Conservation (phyloP, 257 asterid genomes). For the Linderniella brevidens region DNA sequence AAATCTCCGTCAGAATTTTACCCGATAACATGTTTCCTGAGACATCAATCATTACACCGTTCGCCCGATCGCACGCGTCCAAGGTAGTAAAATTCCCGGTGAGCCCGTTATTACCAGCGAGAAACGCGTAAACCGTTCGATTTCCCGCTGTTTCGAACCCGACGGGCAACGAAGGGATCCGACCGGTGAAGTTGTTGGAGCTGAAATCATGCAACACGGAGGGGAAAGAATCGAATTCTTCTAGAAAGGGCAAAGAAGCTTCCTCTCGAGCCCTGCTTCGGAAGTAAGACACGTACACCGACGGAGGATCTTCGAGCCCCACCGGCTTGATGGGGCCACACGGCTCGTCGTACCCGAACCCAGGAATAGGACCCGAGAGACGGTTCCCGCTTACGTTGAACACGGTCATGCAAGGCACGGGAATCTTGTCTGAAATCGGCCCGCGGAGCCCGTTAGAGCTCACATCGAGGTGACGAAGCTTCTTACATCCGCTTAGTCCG, state of each 20-base stretch:
- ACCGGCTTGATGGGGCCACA: slow-evolving; percentile 10
- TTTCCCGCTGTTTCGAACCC: slow-evolving; percentile 35
- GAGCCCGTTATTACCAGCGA: slow-evolving; percentile 61
- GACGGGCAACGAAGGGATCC: slow-evolving; percentile 39
- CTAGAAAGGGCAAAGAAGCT: slow-evolving; percentile 20
- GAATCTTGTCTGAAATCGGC: slow-evolving; percentile 34
- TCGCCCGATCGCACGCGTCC: slow-evolving; percentile 47
- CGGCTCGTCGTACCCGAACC: slow-evolving; percentile 29
- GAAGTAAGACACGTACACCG: slow-evolving; percentile 41
- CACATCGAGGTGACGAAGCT: slow-evolving; percentile 65
- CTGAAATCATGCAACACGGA: slow-evolving; percentile 55
- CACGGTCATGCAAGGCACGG: slow-evolving; percentile 75
- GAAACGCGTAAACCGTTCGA: slow-evolving; percentile 50
- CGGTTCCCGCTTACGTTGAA: slow-evolving; percentile 62
- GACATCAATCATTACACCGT: slow-evolving; percentile 46
- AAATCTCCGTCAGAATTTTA: slow-evolving; percentile 39
- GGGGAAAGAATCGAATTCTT: slow-evolving; percentile 23
- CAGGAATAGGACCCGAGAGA: slow-evolving; percentile 66
- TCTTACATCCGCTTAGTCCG: slow-evolving; percentile 50
- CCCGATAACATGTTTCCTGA: slow-evolving; percentile 51
- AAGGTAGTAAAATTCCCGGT: slow-evolving; percentile 54
- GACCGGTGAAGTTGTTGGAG: slow-evolving; percentile 49
- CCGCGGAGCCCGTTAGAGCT: slow-evolving; percentile 64
- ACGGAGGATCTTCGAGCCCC: slow-evolving; percentile 28
- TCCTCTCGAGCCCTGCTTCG: slow-evolving; percentile 26